Conservation (phyloP, 2,329 filamentous ascomycete genomes). For the Claviceps africana region DNA sequence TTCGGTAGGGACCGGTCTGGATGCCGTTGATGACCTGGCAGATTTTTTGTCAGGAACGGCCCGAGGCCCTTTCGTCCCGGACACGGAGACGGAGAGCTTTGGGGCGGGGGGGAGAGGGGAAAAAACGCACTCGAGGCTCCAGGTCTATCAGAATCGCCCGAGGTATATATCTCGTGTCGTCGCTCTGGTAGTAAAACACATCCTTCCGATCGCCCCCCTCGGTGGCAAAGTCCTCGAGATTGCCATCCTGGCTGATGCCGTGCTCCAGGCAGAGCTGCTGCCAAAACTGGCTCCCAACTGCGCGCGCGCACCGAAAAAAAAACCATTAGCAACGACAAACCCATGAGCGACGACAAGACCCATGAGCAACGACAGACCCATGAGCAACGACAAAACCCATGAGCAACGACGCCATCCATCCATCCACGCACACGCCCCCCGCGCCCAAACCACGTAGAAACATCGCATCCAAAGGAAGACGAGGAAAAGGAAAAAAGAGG, state of each 20-base stretch:
- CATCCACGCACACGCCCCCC: too few species aligned
- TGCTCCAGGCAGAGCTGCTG: conserved; percentile 97
- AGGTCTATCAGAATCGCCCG: conserved; percentile 90
- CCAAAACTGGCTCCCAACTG: conserved; percentile 97
- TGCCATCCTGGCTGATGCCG: conserved; percentile 93
- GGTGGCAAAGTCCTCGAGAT: conserved; percentile 92
- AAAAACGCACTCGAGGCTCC: conserved; percentile 58
- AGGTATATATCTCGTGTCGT: conserved; percentile 96
- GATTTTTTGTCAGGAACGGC: too few species aligned
- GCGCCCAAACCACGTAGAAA: too few species aligned
- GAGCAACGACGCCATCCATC: too few species aligned
- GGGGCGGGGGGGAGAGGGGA: too few species aligned
- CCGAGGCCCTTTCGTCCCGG: too few species aligned
- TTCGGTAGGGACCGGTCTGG: conserved; percentile 85
- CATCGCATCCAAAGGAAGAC: not conserved
- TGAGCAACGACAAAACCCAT: too few species aligned
- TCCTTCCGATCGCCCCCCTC: conserved; percentile 97
- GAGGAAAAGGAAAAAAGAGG: too few species aligned
- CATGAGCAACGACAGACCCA: too few species aligned
- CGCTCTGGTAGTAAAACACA: conserved; percentile 98
- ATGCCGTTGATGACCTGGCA: conserved; percentile 86
- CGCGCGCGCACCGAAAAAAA: not conserved
- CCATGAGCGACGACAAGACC: too few species aligned
- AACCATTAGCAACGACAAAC: not conserved
- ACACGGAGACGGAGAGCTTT: too few species aligned